phyloP scores from a whole-genome alignment of 805 yeast genomes.

The Zygosaccharomyces rouxii region DNA sequence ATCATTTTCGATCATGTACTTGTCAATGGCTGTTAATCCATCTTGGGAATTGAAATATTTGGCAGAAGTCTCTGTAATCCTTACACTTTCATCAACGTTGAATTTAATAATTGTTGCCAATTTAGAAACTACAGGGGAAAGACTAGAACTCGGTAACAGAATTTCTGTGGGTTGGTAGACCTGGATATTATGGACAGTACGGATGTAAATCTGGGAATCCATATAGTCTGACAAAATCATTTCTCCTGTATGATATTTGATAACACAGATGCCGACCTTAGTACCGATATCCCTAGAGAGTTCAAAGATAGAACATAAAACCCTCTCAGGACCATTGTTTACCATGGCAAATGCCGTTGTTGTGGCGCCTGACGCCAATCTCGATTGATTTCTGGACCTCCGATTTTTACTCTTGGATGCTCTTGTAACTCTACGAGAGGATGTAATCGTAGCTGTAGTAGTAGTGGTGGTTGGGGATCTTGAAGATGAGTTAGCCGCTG shows the following conservation, averaged over 20 bases:
- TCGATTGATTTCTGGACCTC: not conserved
- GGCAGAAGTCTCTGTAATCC: constrained; percentile 26
- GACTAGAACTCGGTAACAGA: constrained; percentile 33
- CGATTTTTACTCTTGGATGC: not conserved
- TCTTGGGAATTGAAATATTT: constrained; percentile 25
- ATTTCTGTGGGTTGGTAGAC: constrained; percentile 37
- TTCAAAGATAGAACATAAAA: constrained; percentile 32
- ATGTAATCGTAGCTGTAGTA: not conserved
- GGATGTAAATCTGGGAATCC: constrained; percentile 45
- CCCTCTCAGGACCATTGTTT: constrained; percentile 10
- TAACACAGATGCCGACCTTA: constrained; percentile 40
- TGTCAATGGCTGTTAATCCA: constrained; percentile 26
- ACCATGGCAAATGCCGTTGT: not conserved
- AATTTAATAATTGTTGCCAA: constrained; percentile 37
- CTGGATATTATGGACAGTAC: constrained; percentile 41
- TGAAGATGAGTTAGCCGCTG: constrained; percentile 11
- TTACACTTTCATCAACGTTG: constrained; percentile 28
- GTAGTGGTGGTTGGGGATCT: not conserved
- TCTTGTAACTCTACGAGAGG: not conserved
- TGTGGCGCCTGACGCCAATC: not conserved
- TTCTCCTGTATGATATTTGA: constrained; percentile 38
- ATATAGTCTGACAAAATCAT: constrained; percentile 36
- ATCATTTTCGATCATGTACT: constrained; percentile 18
- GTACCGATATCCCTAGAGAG: constrained; percentile 24
- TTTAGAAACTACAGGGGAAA: constrained; percentile 30